Evolutionary conservation across 352 stramenopile species (phyloP).

Genomic region (Globisporangium nodosum): DNA sequence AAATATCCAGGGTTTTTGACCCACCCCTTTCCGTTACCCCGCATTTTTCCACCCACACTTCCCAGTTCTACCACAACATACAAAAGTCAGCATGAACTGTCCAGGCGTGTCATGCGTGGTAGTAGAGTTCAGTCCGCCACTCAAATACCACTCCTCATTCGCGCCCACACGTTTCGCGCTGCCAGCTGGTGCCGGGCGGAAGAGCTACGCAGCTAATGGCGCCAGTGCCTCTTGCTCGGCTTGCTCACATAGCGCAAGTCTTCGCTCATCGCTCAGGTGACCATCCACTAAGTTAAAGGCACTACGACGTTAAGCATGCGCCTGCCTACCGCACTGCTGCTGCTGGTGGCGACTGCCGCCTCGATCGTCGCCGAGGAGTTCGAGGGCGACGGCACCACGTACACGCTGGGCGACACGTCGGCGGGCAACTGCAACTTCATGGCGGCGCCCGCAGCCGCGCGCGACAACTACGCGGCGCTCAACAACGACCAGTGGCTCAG

Average conservation of each 20-base stretch:
- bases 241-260: not conserved
- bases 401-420: constrained; percentile 39
- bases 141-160: not conserved
- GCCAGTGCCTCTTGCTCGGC: not conserved
- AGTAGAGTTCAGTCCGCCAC: not conserved
- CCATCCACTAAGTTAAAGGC: too few species aligned
- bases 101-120: not conserved
- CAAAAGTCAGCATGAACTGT: not conserved
- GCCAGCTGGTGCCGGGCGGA: not conserved
- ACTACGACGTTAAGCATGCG: too few species aligned
- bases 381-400: constrained; percentile 43
- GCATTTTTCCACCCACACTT: not conserved
- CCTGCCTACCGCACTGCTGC: not conserved
- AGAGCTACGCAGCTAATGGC: not conserved
- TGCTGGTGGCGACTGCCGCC: not conserved
- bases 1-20: not conserved
- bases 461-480: constrained; percentile 58
- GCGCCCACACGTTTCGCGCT: too few species aligned
- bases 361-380: constrained; percentile 18
- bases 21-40: not conserved
- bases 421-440: constrained; percentile 42
- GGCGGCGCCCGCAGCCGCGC: constrained; percentile 4
- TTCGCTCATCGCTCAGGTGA: not conserved
- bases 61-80: not conserved
- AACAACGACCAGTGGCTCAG: constrained; percentile 63